These are phyloP conservation scores for Blastocrithidia nonstop DNA, from an alignment of 208 protist genomes.

Conservation along the genomic window DNA sequence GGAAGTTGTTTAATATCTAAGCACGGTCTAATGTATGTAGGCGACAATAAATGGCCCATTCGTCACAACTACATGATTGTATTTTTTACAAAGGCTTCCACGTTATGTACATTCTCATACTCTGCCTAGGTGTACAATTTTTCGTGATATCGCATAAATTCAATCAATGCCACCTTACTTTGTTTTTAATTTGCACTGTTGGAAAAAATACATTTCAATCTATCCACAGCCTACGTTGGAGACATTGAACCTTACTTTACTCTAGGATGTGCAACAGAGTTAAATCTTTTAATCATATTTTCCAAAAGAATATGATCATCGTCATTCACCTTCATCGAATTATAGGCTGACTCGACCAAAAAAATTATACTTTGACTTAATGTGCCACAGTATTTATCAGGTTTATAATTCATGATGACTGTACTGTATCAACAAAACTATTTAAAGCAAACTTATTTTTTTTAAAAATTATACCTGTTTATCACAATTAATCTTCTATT, in stretches of 20 bases:
- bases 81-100: slow-evolving; percentile 29
- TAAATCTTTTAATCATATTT: slow-evolving; percentile 34
- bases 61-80: slow-evolving; percentile 60
- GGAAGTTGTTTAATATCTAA: slow-evolving; percentile 25
- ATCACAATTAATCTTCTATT: too few species aligned
- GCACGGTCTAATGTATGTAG: slow-evolving; percentile 48
- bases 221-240: slow-evolving; percentile 37
- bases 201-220: slow-evolving; percentile 39
- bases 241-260: slow-evolving; percentile 65
- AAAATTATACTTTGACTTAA: too few species aligned
- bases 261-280: slow-evolving; percentile 47
- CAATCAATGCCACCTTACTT: slow-evolving; percentile 55
- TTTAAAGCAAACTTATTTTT: too few species aligned
- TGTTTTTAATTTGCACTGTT: slow-evolving; percentile 21
- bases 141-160: slow-evolving; percentile 67
- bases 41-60: slow-evolving; percentile 51
- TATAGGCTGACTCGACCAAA: slow-evolving; percentile 28
- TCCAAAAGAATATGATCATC: slow-evolving; percentile 24
- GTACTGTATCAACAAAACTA: too few species aligned
- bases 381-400: too few species aligned
- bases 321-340: slow-evolving; percentile 30
- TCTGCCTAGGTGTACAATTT: slow-evolving; percentile 70
- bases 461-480: too few species aligned
- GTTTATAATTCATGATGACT: too few species aligned
- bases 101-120: slow-evolving; percentile 30